These are phyloP conservation scores for Penicillium salamii DNA, from an alignment of 495 filamentous ascomycete species.

Conservation along the genomic window DNA sequence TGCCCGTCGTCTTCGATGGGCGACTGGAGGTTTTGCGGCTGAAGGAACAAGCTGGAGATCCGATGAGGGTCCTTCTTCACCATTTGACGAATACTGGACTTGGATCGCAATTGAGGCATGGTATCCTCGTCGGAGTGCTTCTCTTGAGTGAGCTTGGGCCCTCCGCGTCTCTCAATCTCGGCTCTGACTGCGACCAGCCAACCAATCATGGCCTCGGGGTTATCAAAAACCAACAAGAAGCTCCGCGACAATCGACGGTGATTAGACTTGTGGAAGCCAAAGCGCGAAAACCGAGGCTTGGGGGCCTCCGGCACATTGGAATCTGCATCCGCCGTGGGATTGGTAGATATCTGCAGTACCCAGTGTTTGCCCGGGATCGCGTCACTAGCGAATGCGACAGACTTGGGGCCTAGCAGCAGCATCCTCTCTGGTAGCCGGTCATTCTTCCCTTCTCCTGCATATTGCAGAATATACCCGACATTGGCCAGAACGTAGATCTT, in stretches of 20 bases:
- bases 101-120: slow-evolving; percentile 40
- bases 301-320: slow-evolving; percentile 46
- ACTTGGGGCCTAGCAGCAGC: slow-evolving; percentile 76
- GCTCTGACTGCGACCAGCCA: slow-evolving; percentile 68
- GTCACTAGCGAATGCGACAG: slow-evolving; percentile 92
- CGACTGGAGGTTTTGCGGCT: slow-evolving; percentile 38
- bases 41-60: slow-evolving; percentile 59
- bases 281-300: slow-evolving; percentile 65
- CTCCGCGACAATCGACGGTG: slow-evolving; percentile 61
- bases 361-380: slow-evolving; percentile 88
- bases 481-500: slow-evolving; percentile 83
- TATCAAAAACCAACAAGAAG: slow-evolving; percentile 78
- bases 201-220: slow-evolving; percentile 77
- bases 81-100: slow-evolving; percentile 33
- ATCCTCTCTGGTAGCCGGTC: slow-evolving; percentile 86
- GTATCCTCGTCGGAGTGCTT: slow-evolving; percentile 32
- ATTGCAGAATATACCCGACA: slow-evolving; percentile 84
- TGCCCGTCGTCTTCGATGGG: slow-evolving; percentile 26
- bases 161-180: slow-evolving; percentile 67
- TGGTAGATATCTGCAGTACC: slow-evolving; percentile 87
- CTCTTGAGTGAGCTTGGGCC: slow-evolving; percentile 62
- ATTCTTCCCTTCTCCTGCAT: slow-evolving; percentile 73
- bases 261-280: slow-evolving; percentile 62
- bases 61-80: slow-evolving; percentile 55
- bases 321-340: slow-evolving; percentile 57